Base-by-base conservation (phyloP, 2,329 filamentous ascomycete genomes). In the Calonectria fujianensis region DNA sequence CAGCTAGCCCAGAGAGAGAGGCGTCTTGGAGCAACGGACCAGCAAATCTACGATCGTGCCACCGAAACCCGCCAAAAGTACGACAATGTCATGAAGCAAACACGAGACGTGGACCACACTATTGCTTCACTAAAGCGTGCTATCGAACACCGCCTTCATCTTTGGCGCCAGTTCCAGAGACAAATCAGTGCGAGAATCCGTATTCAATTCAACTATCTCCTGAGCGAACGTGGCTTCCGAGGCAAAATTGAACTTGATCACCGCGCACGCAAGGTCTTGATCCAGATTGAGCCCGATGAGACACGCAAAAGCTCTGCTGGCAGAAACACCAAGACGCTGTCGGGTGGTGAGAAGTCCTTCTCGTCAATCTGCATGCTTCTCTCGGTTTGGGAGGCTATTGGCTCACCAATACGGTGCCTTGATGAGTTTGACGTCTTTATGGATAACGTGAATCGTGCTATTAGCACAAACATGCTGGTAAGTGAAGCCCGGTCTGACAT, bases 361-460 rank as follows among this genome's bases (percentile, higher is more conserved):
- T 97, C 96, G 4, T 98, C 96, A 5, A 97, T 98, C 74, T 99
- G 97, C 85, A 90, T 99, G 80, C 88, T 99, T 70, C 89, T 99
- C 39, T 92, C 96, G 3, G 93, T 99, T 24, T 99, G 97, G 97
- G 97, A 99, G 83, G 96, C 97, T 37, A 99, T 99, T 94, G 96
- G 97, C 14, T 97, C 96, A 24, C 96, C 96, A 0, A 94, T 99
- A 75, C 92, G 97, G 70, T 99, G 97, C 82, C 89, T 99, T 69
- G 97, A 99, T 85, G 97, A 99, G 85, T 99, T 98, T 82, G 97
- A 99, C 83, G 97, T 99, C 39, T 99, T 98, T 88, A 99, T 99
- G 97, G 97, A 99, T 85, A 95, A 94, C 79, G 95, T 98, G 74
- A 99, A 99, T 85, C 93, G 97, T 75, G 95, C 94, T 71, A 94